A percentile compares a stretch with the other conserved stretches of the same genome.
phyloP scores from a whole-genome alignment of 1,139 yeast species.

The Hyphopichia pseudoburtonii region DNA sequence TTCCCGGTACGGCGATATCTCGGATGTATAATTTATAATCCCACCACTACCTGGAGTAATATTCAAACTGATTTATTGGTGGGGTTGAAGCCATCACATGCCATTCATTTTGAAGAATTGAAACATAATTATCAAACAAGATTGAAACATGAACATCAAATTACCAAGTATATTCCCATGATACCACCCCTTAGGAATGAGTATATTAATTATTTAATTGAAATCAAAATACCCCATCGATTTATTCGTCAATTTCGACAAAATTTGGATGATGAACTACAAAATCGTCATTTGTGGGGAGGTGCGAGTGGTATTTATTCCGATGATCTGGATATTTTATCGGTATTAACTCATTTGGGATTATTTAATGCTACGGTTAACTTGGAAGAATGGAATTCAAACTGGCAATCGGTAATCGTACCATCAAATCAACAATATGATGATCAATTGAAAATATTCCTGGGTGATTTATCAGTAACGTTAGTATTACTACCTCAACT shows the following conservation, averaged over 20 bases:
- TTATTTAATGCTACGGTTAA: slow-evolving; percentile 33
- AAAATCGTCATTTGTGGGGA: slow-evolving; percentile 79
- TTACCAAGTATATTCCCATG: slow-evolving; percentile 34
- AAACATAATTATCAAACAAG: slow-evolving; percentile 21
- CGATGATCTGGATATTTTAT: slow-evolving; percentile 85
- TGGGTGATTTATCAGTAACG: slow-evolving; percentile 64
- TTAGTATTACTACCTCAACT: slow-evolving; percentile 70
- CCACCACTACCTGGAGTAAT: slow-evolving; percentile 50
- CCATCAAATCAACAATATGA: slow-evolving; percentile 18
- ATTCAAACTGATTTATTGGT: slow-evolving; percentile 37
- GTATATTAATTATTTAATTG: slow-evolving; percentile 59
- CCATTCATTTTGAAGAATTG: slow-evolving; percentile 29
- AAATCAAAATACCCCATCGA: slow-evolving; percentile 61
- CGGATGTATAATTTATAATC: slow-evolving; percentile 63
- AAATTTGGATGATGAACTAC: slow-evolving; percentile 23
- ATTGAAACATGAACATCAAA: slow-evolving; percentile 4
- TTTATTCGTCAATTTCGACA: slow-evolving; percentile 27
- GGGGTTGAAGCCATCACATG: slow-evolving; percentile 38
- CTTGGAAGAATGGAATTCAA: slow-evolving; percentile 36
- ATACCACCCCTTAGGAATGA: slow-evolving; percentile 51
- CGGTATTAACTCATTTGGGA: slow-evolving; percentile 75
- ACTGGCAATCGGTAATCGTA: slow-evolving; percentile 26
- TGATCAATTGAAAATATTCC: slow-evolving; percentile 27
- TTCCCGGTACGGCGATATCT: slow-evolving; percentile 51
- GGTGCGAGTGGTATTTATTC: slow-evolving; percentile 77